These are phyloP conservation scores for Aspergillus carlsbadensis DNA, from an alignment of 495 filamentous ascomycete species.

Conservation along the genomic window DNA sequence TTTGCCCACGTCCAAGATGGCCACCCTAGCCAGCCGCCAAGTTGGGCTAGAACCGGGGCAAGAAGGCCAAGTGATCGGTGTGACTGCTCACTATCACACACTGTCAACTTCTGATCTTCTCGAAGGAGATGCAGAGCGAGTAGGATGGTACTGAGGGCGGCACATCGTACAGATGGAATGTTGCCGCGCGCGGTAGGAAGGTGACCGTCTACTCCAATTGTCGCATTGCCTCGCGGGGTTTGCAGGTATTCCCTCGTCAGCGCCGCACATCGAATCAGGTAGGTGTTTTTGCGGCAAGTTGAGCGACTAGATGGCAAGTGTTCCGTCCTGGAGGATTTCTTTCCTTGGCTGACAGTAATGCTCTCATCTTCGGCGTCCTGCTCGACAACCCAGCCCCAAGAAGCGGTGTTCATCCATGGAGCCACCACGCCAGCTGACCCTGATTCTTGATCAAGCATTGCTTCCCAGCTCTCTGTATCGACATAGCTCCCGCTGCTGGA, in stretches of 20 bases:
- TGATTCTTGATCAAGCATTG: slow-evolving; percentile 57
- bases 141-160: slow-evolving; percentile 65
- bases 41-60: slow-evolving; percentile 70
- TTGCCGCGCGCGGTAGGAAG: slow-evolving; percentile 60
- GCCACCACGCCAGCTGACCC: slow-evolving; percentile 56
- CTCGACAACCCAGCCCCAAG: slow-evolving; percentile 75
- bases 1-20: slow-evolving; percentile 58
- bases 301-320: slow-evolving; percentile 26
- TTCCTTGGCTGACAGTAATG: slow-evolving; percentile 19
- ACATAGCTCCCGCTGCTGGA: slow-evolving; percentile 60
- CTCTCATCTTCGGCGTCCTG: slow-evolving; percentile 47
- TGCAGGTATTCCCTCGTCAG: slow-evolving; percentile 58
- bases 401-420: slow-evolving; percentile 63
- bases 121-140: slow-evolving; percentile 78
- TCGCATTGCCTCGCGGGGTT: slow-evolving; percentile 49
- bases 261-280: slow-evolving; percentile 41
- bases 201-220: slow-evolving; percentile 54
- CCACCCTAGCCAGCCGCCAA: slow-evolving; percentile 87
- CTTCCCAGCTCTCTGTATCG: slow-evolving; percentile 60
- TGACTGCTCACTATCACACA: slow-evolving; percentile 55
- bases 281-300: slow-evolving; percentile 48
- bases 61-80: slow-evolving; percentile 54
- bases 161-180: slow-evolving; percentile 53
- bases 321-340: slow-evolving; percentile 23
- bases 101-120: slow-evolving; percentile 86